A percentile compares a stretch with the other conserved stretches of the same genome.
phyloP scores from a whole-genome alignment of 1,284 basidiomycete species.

The Fistulinella cinereoalba region DNA sequence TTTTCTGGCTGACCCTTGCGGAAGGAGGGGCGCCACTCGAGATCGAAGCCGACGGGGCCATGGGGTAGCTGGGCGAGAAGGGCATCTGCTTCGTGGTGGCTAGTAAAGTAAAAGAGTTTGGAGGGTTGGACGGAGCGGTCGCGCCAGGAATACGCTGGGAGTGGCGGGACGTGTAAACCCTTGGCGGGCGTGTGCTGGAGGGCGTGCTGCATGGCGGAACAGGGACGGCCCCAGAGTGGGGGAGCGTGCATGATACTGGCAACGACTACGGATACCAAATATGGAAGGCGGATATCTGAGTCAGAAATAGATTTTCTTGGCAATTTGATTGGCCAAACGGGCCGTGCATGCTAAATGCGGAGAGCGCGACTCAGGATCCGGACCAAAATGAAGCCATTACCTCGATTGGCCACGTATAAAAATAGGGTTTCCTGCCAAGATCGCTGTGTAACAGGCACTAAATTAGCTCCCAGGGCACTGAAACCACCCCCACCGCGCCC shows the following conservation, averaged over 20 bases:
- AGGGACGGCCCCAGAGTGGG: slow-evolving; percentile 5
- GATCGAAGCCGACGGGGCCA: slow-evolving; percentile 61
- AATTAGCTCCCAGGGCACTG: slow-evolving; percentile 16
- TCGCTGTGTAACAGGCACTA: slow-evolving; percentile 31
- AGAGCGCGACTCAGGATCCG: slow-evolving; percentile 10
- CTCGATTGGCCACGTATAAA: slow-evolving; percentile 26
- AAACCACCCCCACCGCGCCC: background rate
- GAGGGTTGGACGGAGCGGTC: slow-evolving; percentile 4
- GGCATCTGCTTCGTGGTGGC: slow-evolving; percentile 22
- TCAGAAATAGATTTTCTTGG: slow-evolving; percentile 19
- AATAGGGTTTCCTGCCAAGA: slow-evolving; percentile 34
- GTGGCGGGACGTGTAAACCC: background rate
- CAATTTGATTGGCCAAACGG: slow-evolving; percentile 23
- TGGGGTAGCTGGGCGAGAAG: slow-evolving; percentile 19
- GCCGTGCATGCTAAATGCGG: slow-evolving; percentile 12
- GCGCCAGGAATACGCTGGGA: slow-evolving; percentile 28
- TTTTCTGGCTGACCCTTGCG: slow-evolving; percentile 52
- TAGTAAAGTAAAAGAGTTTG: slow-evolving; percentile 23
- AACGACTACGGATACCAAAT: slow-evolving; percentile 13
- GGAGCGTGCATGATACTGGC: slow-evolving; percentile 4
- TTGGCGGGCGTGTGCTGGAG: background rate
- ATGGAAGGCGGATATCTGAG: slow-evolving; percentile 8
- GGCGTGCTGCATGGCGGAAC: slow-evolving; percentile 11
- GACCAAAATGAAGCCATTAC: slow-evolving; percentile 23
- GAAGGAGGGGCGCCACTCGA: slow-evolving; percentile 69